Conservation (phyloP, 495 filamentous ascomycete genomes). For the Tetracladium marchalianum region DNA sequence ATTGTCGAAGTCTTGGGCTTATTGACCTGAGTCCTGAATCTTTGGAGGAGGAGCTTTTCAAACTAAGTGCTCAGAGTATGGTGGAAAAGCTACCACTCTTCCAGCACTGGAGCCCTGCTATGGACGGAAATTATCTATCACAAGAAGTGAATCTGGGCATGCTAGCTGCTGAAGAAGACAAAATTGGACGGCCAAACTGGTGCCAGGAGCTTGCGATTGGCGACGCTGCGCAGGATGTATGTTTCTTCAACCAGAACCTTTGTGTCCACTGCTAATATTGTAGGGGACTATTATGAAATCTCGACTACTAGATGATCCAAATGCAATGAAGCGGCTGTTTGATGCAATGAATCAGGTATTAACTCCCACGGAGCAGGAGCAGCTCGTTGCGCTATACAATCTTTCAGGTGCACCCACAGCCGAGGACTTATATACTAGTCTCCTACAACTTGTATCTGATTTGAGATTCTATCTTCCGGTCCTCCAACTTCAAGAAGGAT, state of each 20-base stretch:
- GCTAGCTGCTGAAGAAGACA: not conserved
- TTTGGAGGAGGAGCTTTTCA: not conserved
- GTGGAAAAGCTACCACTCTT: not conserved
- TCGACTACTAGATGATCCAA: slow-evolving; percentile 4
- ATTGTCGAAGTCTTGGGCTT: not conserved
- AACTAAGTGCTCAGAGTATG: not conserved
- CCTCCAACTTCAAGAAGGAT: slow-evolving; percentile 1
- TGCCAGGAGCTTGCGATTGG: slow-evolving; percentile 9
- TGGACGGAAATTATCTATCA: slow-evolving; percentile 8
- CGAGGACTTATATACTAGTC: not conserved
- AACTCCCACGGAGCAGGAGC: not conserved
- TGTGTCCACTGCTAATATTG: not conserved
- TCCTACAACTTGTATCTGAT: slow-evolving; percentile 4
- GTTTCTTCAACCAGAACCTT: not conserved
- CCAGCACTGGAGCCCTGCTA: slow-evolving; percentile 6
- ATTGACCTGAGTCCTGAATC: not conserved
- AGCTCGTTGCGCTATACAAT: not conserved
- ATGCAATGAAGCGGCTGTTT: not conserved
- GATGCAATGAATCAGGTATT: not conserved
- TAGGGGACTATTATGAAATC: slow-evolving; percentile 5
- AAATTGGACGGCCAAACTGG: slow-evolving; percentile 6
- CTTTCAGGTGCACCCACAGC: not conserved
- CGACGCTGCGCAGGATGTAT: slow-evolving; percentile 9
- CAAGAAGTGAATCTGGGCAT: slow-evolving; percentile 5
- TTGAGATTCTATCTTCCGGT: slow-evolving; percentile 6